Conservation (phyloP, 441 rosid species). For the Dalechampia spathulata region DNA sequence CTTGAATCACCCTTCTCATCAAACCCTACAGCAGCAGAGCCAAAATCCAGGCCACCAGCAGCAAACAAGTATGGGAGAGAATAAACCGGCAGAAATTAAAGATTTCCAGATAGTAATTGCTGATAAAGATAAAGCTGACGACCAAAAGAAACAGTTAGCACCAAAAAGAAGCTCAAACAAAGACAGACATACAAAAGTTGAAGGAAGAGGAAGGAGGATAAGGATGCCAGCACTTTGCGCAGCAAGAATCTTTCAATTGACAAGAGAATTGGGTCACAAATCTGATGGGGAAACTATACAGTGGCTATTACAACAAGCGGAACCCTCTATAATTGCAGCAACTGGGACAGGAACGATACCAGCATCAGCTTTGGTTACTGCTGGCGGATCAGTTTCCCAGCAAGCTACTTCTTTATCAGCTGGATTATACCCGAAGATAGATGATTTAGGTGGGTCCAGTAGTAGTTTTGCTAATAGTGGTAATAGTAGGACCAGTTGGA, state of each 20-base stretch:
- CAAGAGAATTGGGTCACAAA: slow-evolving; percentile 95
- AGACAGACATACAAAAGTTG: slow-evolving; percentile 93
- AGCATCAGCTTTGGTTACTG: slow-evolving; percentile 77
- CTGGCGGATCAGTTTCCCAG: slow-evolving; percentile 53
- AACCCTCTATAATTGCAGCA: slow-evolving; percentile 85
- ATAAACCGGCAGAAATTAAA: slow-evolving; percentile 57
- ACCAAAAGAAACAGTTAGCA: slow-evolving; percentile 47
- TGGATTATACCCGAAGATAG: slow-evolving; percentile 62
- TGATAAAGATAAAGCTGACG: slow-evolving; percentile 56
- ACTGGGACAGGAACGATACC: slow-evolving; percentile 94
- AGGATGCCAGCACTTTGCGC: slow-evolving; percentile 99
- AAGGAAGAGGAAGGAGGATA: slow-evolving; percentile 89
- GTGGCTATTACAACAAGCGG: slow-evolving; percentile 92
- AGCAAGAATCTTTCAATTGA: slow-evolving; percentile 88
- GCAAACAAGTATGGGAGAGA: slow-evolving; percentile 36
- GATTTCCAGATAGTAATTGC: slow-evolving; percentile 69
- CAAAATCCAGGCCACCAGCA: slow-evolving; percentile 5
- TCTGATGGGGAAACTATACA: slow-evolving; percentile 95
- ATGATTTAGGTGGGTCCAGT: slow-evolving; percentile 56
- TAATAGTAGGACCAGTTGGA: slow-evolving; percentile 54
- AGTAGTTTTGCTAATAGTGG: slow-evolving; percentile 27
- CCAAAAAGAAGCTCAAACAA: slow-evolving; percentile 92
- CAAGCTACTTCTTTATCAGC: slow-evolving; percentile 53
- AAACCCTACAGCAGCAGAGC: slow-evolving; percentile 16
- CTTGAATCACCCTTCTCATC: slow-evolving; percentile 40